Percentiles rank a stretch among this genome's conserved stretches.
Evolutionary conservation across 1,139 yeast species (phyloP).

Genomic region (Taphrina populina): DNA sequence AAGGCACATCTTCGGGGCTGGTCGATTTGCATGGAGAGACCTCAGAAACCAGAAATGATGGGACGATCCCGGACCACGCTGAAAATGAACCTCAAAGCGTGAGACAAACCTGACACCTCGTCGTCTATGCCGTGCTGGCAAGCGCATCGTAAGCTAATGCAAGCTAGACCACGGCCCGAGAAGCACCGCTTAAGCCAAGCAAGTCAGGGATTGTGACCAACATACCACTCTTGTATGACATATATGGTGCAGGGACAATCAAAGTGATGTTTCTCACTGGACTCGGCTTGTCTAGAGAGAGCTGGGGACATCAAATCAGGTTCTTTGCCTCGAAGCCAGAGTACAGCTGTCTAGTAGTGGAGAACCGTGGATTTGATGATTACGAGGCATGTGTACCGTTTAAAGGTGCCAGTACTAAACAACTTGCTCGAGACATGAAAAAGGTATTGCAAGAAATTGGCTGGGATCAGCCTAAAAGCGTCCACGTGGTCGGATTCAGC

Average conservation of each 20-base stretch:
- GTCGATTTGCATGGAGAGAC: too few species aligned
- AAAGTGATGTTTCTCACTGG: slow-evolving; percentile 21
- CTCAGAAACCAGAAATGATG: too few species aligned
- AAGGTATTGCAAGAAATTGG: slow-evolving; percentile 15
- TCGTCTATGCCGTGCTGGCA: too few species aligned
- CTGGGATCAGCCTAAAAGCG: slow-evolving; percentile 17
- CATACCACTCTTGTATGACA: slow-evolving; percentile 18
- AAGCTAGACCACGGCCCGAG: background rate
- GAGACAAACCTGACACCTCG: too few species aligned
- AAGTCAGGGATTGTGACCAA: slow-evolving; percentile 20
- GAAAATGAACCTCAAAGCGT: too few species aligned
- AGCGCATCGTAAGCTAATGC: background rate
- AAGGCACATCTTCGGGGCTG: too few species aligned
- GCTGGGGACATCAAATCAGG: slow-evolving; percentile 20
- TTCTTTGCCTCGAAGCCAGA: slow-evolving; percentile 22
- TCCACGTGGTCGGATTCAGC: slow-evolving; percentile 24
- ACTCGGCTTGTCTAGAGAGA: slow-evolving; percentile 15
- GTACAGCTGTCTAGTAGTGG: slow-evolving; percentile 27
- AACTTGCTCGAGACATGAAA: slow-evolving; percentile 25
- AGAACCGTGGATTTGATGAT: slow-evolving; percentile 28
- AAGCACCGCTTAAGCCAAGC: too few species aligned
- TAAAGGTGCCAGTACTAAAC: slow-evolving; percentile 24
- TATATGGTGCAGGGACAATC: slow-evolving; percentile 24
- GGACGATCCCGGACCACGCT: too few species aligned
- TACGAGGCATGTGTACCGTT: slow-evolving; percentile 15